Conservation (phyloP, 164 flowering plant genomes). For the Vitis rupestris region DNA sequence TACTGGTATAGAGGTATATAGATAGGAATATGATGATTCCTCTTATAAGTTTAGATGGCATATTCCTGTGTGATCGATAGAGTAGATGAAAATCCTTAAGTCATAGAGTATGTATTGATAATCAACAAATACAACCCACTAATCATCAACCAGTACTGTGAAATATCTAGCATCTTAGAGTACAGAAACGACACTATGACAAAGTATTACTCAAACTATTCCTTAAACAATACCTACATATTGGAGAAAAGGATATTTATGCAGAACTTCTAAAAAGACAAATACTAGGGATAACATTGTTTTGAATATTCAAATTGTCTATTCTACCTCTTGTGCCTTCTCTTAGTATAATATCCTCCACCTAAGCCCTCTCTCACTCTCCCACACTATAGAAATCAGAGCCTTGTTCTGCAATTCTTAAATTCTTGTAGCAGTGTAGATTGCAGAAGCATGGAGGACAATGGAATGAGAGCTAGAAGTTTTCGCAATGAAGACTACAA, state of each 20-base stretch:
- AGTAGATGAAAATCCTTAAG: too few relatives aligned
- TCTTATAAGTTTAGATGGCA: too few relatives aligned
- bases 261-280: background rate
- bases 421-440: constrained; percentile 4
- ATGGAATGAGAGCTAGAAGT: constrained; percentile 28
- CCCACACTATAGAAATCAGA: background rate
- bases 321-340: background rate
- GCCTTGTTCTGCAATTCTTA: background rate
- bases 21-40: too few relatives aligned
- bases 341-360: background rate
- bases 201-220: too few relatives aligned
- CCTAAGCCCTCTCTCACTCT: background rate
- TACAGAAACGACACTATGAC: too few relatives aligned
- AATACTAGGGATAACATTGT: background rate
- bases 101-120: too few relatives aligned
- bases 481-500: constrained; percentile 50
- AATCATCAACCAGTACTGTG: too few relatives aligned
- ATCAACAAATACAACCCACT: too few relatives aligned
- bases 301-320: background rate
- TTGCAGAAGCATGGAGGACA: constrained; percentile 12
- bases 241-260: background rate
- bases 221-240: background rate
- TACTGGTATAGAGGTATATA: too few relatives aligned
- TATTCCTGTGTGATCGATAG: too few relatives aligned
- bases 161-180: too few relatives aligned